Percentiles rank a stretch among this genome's conserved stretches.
phyloP scores from a whole-genome alignment of 1,284 basidiomycete species.

The Pseudozyma sp. region DNA sequence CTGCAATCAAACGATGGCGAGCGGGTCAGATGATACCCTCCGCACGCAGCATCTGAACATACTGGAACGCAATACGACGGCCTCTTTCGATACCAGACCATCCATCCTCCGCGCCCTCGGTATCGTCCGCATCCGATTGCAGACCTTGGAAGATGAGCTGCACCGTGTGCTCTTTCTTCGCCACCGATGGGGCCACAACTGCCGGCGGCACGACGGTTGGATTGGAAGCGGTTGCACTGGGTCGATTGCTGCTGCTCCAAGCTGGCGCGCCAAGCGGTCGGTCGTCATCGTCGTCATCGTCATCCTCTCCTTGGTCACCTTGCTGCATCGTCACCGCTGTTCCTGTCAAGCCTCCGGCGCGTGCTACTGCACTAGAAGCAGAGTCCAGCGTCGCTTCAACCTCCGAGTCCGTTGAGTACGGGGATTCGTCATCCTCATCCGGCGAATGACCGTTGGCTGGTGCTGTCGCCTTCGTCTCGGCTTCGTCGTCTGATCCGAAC shows the following conservation, averaged over 20 bases:
- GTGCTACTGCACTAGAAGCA: background rate
- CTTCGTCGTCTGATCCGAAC: constrained; percentile 32
- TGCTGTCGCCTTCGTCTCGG: background rate
- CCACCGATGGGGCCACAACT: background rate
- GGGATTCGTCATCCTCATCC: constrained; percentile 13
- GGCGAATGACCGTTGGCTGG: constrained; percentile 7
- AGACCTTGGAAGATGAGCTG: constrained; percentile 48
- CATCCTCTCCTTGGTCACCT: constrained; percentile 42
- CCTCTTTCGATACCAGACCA: constrained; percentile 48
- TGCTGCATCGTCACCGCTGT: constrained; percentile 44
- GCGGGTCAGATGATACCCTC: constrained; percentile 41
- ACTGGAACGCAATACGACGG: constrained; percentile 43
- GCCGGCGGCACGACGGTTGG: background rate
- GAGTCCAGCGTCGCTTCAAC: constrained; percentile 3
- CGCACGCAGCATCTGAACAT: constrained; percentile 49
- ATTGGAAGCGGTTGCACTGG: background rate
- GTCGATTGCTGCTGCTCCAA: constrained; percentile 16
- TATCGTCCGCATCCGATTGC: constrained; percentile 7
- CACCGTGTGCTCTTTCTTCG: constrained; percentile 30
- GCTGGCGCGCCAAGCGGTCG: constrained; percentile 37
- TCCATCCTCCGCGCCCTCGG: constrained; percentile 12
- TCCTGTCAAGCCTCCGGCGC: constrained; percentile 12
- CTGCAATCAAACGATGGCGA: background rate
- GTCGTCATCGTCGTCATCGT: constrained; percentile 51
- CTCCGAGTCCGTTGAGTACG: constrained; percentile 26